Evolutionary conservation across 2,329 filamentous ascomycete species (phyloP), one percentile per base, ranked within the genome.

Genomic region (Trichoderma asperellum): DNA sequence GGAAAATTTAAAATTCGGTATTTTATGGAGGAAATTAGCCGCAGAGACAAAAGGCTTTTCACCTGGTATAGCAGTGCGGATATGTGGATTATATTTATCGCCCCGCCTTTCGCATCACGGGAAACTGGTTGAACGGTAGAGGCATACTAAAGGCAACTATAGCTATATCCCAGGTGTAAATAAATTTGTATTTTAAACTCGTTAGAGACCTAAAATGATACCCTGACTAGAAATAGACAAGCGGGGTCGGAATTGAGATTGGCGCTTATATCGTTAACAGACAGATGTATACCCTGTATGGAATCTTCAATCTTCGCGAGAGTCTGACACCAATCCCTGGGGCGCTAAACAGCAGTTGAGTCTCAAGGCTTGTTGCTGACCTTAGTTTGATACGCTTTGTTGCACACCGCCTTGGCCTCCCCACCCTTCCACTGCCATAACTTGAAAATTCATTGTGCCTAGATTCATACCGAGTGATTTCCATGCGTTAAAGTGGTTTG

Each of bases 361-460:
- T 10, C 4, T 24, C n/a, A 21, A 49, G 16, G 3, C 0, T 4
- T 49, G 18, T 4, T 24, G n/a, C n/a, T 49, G n/a, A 24, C 11
- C 8, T 21, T 55, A 55, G 6, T 55, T 55, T 6, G 52, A 55
- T 5, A 49, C 47, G 11, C 32, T 29, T 24, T 62, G 60, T 49
- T 62, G 58, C 40, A 29, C 40, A 3, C 37, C 40, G 24, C 58
- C 58, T n/a, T 43, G 40, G 77, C 84, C 85, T 70, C 80, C 76
- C 76, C 86, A 86, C 3, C 84, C 85, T 76, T 87, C 86, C 0
- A 83, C 85, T 12, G 85, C 85, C 24, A 87, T 76, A 70, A 88
- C 86, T 80, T 84, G 81, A 75, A 87, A 88, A 76, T 87, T 79
- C 73, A 82, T 79, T 49, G 72, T 79, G 3, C 86, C 86, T 16